Evolutionary conservation across 495 filamentous ascomycete species (phyloP).

Genomic region (Hypoxylon intermedium): DNA sequence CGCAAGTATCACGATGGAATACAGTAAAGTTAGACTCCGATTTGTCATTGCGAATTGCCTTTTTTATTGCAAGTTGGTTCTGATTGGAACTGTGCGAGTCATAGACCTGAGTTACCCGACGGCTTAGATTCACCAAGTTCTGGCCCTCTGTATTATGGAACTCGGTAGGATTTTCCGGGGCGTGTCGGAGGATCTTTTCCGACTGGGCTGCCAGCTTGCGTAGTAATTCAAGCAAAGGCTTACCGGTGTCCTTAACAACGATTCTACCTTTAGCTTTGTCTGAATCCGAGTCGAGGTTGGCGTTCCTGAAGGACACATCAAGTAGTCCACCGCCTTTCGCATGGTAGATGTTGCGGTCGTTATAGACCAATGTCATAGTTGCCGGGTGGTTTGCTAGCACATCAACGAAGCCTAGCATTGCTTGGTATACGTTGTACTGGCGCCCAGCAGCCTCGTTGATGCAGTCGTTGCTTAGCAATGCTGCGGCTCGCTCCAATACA

Average conservation of each 20-base stretch:
- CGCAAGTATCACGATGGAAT: conserved; percentile 50
- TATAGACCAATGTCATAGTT: conserved; percentile 22
- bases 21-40: conserved; percentile 7
- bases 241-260: conserved; percentile 21
- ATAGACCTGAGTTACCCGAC: conserved; percentile 9
- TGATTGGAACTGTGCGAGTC: neutral
- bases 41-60: conserved; percentile 14
- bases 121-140: conserved; percentile 21
- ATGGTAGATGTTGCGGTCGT: conserved; percentile 32
- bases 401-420: conserved; percentile 43
- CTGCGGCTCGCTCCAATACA: conserved; percentile 38
- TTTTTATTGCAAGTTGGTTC: conserved; percentile 7
- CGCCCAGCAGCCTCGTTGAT: conserved; percentile 39
- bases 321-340: conserved; percentile 16
- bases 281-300: too few relatives aligned
- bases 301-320: conserved; percentile 3
- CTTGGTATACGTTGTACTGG: conserved; percentile 20
- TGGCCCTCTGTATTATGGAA: conserved; percentile 20
- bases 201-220: conserved; percentile 20
- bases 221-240: conserved; percentile 18
- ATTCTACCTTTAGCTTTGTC: conserved; percentile 5
- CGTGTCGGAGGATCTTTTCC: conserved; percentile 21
- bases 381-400: conserved; percentile 25
- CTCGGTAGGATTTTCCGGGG: conserved; percentile 1
- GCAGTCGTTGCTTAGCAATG: conserved; percentile 39